Base-by-base conservation (phyloP, 2,329 filamentous ascomycete genomes). In the Fusarium denticulatum region DNA sequence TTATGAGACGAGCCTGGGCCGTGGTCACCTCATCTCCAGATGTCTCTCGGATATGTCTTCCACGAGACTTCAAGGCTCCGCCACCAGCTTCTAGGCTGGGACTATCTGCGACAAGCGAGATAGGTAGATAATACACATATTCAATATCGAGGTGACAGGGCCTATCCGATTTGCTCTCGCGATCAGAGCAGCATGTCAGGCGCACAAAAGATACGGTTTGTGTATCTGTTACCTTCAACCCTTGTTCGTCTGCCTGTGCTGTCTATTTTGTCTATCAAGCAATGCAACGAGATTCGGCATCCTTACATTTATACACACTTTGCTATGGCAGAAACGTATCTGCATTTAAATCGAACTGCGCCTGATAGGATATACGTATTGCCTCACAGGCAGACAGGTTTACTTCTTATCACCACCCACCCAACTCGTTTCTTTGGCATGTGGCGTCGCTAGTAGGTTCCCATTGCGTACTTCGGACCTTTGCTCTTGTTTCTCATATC, bases 181-280 rank as follows among this genome's bases (percentile, higher is more conserved):
- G 73, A 64, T 71, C 64, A 66, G 55, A 65, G 67, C 72, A 70
- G 50, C 62, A 72, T 46, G 63, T 56, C 69, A 55, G 62, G 34
- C 67, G 71, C 68, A 74, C 74, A 67, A 64, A 77, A 75, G 60
- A 77, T 75, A 78, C 71, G 74, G 73, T 78, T 72, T 76, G 71
- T 72, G 50, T 49, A 57, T 59, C 45, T 62, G 61, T 64, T 40
- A 64, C 68, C 58, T 60, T 49, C 63, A 36, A 65, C 39, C 58
- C 42, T 56, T 60, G 57, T 28, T 46, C 20, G 22, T 67, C 28
- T 69, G 42, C 37, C 47, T 47, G 37, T 56, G 55, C 45, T 56
- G 46, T 55, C 43, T 45, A 57, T 20, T 55, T 37, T 47, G 37
- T 39, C 52, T 39, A 26, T 69, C 53, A 60, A 73, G 64, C 74